Percentiles rank a stretch among this genome's conserved stretches.
These are phyloP conservation scores for Crithidia brevicula DNA, from an alignment of 208 protist genomes.

Conservation along the genomic window DNA sequence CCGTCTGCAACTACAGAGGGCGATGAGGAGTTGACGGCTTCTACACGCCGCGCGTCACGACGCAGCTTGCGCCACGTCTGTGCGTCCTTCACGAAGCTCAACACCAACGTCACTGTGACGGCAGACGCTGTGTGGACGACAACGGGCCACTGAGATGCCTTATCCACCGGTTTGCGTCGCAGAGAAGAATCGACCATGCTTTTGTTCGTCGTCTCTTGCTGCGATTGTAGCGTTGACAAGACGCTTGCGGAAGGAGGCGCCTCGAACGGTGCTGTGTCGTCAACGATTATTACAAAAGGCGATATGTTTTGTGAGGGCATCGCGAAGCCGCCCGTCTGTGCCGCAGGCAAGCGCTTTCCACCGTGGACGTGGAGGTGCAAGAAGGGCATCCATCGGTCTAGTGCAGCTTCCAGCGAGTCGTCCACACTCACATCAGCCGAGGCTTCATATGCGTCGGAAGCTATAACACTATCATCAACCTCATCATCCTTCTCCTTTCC, in stretches of 20 bases:
- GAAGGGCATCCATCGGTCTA: constrained; percentile 9
- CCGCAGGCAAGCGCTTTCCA: not conserved
- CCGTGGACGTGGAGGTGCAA: constrained; percentile 12
- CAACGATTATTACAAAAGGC: not conserved
- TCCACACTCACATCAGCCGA: not conserved
- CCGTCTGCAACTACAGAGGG: too few species aligned
- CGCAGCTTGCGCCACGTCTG: constrained; percentile 13
- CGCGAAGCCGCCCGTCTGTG: not conserved
- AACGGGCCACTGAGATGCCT: not conserved
- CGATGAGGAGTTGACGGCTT: too few species aligned
- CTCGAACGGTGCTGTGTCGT: too few species aligned
- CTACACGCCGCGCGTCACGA: not conserved
- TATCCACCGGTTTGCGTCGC: not conserved
- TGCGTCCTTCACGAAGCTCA: constrained; percentile 9
- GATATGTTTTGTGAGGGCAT: not conserved
- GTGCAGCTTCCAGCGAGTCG: constrained; percentile 2
- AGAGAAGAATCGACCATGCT: not conserved
- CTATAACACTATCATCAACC: not conserved
- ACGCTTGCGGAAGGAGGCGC: too few species aligned
- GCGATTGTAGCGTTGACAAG: too few species aligned
- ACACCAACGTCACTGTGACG: not conserved
- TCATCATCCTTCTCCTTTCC: not conserved
- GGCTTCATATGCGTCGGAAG: too few species aligned
- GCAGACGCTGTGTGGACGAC: not conserved
- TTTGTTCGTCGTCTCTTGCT: too few species aligned